Base-by-base conservation (phyloP, 129 eudicot species). In the Flaveria linearis region DNA sequence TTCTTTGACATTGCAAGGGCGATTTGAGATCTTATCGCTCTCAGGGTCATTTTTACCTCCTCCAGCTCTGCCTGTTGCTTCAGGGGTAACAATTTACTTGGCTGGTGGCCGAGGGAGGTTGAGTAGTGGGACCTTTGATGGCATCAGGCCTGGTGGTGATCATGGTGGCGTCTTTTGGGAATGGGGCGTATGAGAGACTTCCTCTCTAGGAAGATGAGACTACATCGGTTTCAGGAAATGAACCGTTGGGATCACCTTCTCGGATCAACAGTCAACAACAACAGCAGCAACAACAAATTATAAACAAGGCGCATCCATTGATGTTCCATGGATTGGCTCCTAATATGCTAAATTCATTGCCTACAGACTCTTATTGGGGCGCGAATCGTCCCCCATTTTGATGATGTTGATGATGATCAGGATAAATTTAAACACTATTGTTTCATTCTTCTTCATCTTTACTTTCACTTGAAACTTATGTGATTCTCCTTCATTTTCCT, bases 51-150 rank as follows among this genome's bases (percentile, higher is more conserved):
- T 90, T 30, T 68, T 93, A 26, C 98, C 98, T 7, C 95, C 96
- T 2, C 97, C 97, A 8, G 97, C 97, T 3, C 92, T 96, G 9
- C 87, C 98, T 0, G 91, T 91, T 4, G 97, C 98, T 1, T 93
- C 98, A 8, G 88, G 89, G 22, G 64, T 93, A 60, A 84, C 96
- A 0, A 85, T 90, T 1, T 93, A 93, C 49, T 36, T 93, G n/a
- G 92, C 98, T 2, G 98, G 98, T 23, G 98, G 95, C 2, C 97
- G 90, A 75, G 98, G 98, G 98, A 30, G 98, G 98, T 11, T 81
- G 84, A 0, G 98, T 93, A 14, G 87, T 84, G 42, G 98, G 98
- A 8, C 95, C 88, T 18, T 85, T 93, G 7, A 7, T 88, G 3
- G 84, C 98, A 0, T 82, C 97, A 1, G 97, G 97, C 23, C 92